phyloP scores from a whole-genome alignment of 225 moss, liverwort and hornwort genomes.

The Marchantia polymorpha region DNA sequence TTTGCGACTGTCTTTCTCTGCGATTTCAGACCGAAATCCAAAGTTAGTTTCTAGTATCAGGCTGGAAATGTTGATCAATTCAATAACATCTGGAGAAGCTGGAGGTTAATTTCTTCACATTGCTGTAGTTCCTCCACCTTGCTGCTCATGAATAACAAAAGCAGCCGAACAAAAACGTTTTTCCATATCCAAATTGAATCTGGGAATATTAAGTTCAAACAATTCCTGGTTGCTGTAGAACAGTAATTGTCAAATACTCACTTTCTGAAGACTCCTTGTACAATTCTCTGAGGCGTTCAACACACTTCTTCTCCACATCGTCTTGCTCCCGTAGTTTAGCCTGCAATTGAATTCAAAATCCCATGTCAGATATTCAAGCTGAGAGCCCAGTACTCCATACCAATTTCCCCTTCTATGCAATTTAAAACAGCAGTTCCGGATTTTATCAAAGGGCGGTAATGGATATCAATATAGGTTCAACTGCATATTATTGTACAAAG shows the following conservation, averaged over 20 bases:
- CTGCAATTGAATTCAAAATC: slow-evolving; percentile 31
- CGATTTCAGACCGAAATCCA: not conserved
- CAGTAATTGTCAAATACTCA: slow-evolving; percentile 27
- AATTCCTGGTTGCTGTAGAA: not conserved
- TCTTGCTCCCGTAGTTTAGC: slow-evolving; percentile 87
- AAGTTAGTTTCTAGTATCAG: not conserved
- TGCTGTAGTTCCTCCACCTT: too few relatives aligned
- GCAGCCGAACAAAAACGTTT: too few relatives aligned
- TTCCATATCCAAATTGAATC: not conserved
- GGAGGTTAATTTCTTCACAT: too few relatives aligned
- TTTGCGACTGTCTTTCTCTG: slow-evolving; percentile 83
- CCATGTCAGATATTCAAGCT: not conserved
- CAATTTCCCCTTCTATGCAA: too few relatives aligned
- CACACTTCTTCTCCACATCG: slow-evolving; percentile 71
- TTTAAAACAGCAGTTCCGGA: too few relatives aligned
- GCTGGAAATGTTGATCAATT: not conserved
- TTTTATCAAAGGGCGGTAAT: too few relatives aligned
- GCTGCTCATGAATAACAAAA: too few relatives aligned
- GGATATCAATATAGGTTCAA: too few relatives aligned
- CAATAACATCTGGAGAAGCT: too few relatives aligned
- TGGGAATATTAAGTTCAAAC: not conserved
- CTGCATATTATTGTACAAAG: too few relatives aligned
- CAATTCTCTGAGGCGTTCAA: slow-evolving; percentile 68
- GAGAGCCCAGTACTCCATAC: too few relatives aligned
- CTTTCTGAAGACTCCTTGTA: slow-evolving; percentile 70